A percentile compares a stretch with the other conserved stretches of the same genome.
Conservation (phyloP, 495 filamentous ascomycete genomes). For the Tetracladium setigerum region DNA sequence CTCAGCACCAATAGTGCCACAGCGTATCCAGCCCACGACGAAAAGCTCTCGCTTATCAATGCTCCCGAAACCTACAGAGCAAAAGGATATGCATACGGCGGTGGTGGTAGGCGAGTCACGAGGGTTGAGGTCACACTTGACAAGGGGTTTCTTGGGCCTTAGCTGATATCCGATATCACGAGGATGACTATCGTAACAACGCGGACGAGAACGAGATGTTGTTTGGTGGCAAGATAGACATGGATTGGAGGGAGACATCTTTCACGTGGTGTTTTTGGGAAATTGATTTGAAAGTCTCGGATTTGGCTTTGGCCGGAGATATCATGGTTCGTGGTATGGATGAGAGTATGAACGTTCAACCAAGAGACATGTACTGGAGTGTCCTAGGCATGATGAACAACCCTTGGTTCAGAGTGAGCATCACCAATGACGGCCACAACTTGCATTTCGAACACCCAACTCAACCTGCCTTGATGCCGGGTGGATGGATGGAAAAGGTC, state of each 20-base stretch:
- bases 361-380: constrained; percentile 94
- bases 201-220: constrained; percentile 48
- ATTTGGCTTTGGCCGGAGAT: constrained; percentile 58
- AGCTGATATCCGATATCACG: constrained; percentile 75
- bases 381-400: constrained; percentile 99
- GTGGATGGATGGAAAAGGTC: constrained; percentile 96
- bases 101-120: constrained; percentile 79
- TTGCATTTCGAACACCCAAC: constrained; percentile 89
- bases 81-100: constrained; percentile 84
- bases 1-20: constrained; percentile 82
- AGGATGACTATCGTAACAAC: constrained; percentile 72
- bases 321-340: constrained; percentile 88
- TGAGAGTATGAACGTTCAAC: constrained; percentile 80
- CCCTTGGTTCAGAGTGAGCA: constrained; percentile 81
- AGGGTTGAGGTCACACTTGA: constrained; percentile 82
- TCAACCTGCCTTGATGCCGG: constrained; percentile 67
- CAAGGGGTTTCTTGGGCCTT: constrained; percentile 77
- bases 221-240: constrained; percentile 73
- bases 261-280: constrained; percentile 98
- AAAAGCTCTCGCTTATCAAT: constrained; percentile 48
- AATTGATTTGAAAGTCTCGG: constrained; percentile 55
- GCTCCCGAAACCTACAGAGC: constrained; percentile 50
- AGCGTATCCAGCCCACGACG: constrained; percentile 76
- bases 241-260: constrained; percentile 71
- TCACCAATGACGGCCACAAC: constrained; percentile 58